Conservation (phyloP, 176 grass and related monocot genomes). For the Triticum aestivum region IWGSC_CS_RefSeq_v2.1 NC_057809.1:430789913-430790412, state of each 20-base stretch:
- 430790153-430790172: neutral
- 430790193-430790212: neutral
- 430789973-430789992: neutral
- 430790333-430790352: neutral
- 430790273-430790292: neutral
- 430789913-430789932: neutral
- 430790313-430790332: constrained; percentile 30
- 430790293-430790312: constrained; percentile 37
- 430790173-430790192: neutral
- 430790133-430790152: neutral
- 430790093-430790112: neutral
- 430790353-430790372: neutral
- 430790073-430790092: neutral
- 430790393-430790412: neutral
- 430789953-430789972: neutral
- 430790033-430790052: neutral
- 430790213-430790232: neutral
- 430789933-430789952: neutral
- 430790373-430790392: neutral
- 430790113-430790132: neutral
- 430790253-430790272: constrained; percentile 21
- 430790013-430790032: neutral
- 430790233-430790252: constrained; percentile 1
- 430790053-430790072: neutral
- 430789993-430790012: neutral